Percentiles rank a stretch among this genome's conserved stretches.
Evolutionary conservation across 1,284 basidiomycete genomes (phyloP).

Genomic region (Ceratobasidium sp.): DNA sequence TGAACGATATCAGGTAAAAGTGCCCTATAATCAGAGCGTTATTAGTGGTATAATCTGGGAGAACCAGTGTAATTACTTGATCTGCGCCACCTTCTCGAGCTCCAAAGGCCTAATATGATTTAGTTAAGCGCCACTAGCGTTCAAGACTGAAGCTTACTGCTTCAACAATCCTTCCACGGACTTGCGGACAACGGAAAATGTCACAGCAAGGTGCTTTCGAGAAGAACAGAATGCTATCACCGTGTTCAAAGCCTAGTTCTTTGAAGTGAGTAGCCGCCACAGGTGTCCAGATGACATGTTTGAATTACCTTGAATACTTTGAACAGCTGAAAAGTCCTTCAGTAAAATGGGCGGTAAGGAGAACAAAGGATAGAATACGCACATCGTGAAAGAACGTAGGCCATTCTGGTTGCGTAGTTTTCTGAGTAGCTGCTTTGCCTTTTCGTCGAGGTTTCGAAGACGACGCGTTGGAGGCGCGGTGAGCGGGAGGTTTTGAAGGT

Average conservation of each 20-base stretch:
- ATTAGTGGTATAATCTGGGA: slow-evolving; percentile 3
- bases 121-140: background rate
- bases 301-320: slow-evolving; percentile 53
- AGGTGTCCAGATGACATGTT: background rate
- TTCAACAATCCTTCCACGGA: slow-evolving; percentile 85
- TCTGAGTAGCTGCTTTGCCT: slow-evolving; percentile 10
- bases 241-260: slow-evolving; percentile 80
- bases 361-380: background rate
- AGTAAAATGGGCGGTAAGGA: background rate
- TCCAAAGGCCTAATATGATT: slow-evolving; percentile 75
- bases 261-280: slow-evolving; percentile 41
- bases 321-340: slow-evolving; percentile 49
- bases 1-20: slow-evolving; percentile 84
- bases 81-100: slow-evolving; percentile 81
- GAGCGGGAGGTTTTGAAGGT: slow-evolving; percentile 30
- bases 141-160: slow-evolving; percentile 63
- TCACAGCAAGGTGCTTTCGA: slow-evolving; percentile 84
- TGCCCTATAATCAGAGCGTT: slow-evolving; percentile 63
- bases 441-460: slow-evolving; percentile 9
- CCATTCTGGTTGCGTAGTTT: slow-evolving; percentile 26
- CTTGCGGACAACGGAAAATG: slow-evolving; percentile 79
- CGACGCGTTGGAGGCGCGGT: slow-evolving; percentile 16
- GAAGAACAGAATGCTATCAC: slow-evolving; percentile 90
- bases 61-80: slow-evolving; percentile 71
- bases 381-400: slow-evolving; percentile 39